Evolutionary conservation across 2,329 filamentous ascomycete genomes (phyloP).

Genomic region (Raffaelea ambrosiae): DNA sequence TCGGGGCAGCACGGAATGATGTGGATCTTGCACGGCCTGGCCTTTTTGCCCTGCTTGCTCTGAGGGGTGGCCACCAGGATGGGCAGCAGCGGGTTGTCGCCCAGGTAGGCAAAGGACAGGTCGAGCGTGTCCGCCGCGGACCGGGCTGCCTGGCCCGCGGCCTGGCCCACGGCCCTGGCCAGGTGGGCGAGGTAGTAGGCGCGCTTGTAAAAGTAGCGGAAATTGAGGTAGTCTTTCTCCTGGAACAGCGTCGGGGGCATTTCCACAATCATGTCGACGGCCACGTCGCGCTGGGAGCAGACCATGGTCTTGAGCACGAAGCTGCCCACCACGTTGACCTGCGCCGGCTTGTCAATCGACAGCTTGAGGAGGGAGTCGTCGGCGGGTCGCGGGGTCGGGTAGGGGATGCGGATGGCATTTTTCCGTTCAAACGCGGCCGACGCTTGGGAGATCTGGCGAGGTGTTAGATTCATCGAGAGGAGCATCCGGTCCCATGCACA

Average conservation of each 20-base stretch:
- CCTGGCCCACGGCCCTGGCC: conserved; percentile 55
- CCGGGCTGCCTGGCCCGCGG: too few species aligned
- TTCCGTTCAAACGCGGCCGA: conserved; percentile 57
- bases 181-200: conserved; percentile 86
- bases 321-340: conserved; percentile 83
- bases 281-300: conserved; percentile 48
- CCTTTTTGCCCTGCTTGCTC: conserved; percentile 10
- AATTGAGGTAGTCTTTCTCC: conserved; percentile 88
- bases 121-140: conserved; percentile 44
- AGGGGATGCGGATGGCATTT: conserved; percentile 67
- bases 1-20: conserved; percentile 69
- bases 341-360: conserved; percentile 63
- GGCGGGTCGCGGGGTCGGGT: conserved; percentile 69
- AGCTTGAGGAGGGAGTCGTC: conserved; percentile 76
- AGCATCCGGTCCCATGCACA: background rate
- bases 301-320: conserved; percentile 69
- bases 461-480: background rate
- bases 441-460: conserved; percentile 56
- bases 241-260: conserved; percentile 79
- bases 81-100: conserved; percentile 71
- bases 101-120: conserved; percentile 55
- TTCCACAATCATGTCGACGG: conserved; percentile 76
- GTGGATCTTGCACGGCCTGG: conserved; percentile 35
- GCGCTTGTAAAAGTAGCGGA: conserved; percentile 90
- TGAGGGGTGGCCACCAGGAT: conserved; percentile 35